These are phyloP conservation scores for Metschnikowia gelsemii DNA, from an alignment of 805 yeast species.

Conservation along the genomic window DNA sequence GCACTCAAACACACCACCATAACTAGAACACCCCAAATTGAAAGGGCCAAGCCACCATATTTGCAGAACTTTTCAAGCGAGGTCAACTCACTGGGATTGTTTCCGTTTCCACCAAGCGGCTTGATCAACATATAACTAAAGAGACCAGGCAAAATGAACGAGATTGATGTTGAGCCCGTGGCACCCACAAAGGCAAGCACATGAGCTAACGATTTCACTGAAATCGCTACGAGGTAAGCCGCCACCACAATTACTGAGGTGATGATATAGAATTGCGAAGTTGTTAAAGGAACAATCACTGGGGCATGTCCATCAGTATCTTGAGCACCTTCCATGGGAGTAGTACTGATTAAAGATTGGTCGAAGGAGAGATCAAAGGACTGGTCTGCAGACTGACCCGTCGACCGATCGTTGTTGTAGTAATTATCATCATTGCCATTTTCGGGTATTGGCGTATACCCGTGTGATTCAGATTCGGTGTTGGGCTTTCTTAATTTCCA, in stretches of 20 bases:
- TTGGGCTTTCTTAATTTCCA: constrained; percentile 24
- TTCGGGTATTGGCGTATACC: constrained; percentile 26
- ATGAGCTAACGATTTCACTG: constrained; percentile 71
- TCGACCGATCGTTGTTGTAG: no score
- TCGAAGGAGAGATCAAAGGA: constrained; percentile 35
- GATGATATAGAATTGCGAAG: constrained; percentile 26
- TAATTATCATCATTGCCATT: no score
- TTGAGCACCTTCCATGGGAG: constrained; percentile 48
- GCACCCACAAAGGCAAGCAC: constrained; percentile 89
- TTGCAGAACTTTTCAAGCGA: constrained; percentile 36
- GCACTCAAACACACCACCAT: constrained; percentile 66
- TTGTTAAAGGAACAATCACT: constrained; percentile 36
- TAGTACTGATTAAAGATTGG: constrained; percentile 42
- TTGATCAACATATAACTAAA: constrained; percentile 76
- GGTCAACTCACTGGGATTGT: constrained; percentile 25
- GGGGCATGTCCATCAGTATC: constrained; percentile 48
- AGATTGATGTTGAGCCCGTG: constrained; percentile 88
- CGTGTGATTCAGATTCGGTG: constrained; percentile 18
- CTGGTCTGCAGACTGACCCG: constrained; percentile 12
- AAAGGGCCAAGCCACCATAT: constrained; percentile 52
- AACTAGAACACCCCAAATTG: constrained; percentile 67
- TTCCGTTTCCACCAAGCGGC: constrained; percentile 35
- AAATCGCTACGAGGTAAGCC: constrained; percentile 63
- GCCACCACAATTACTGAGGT: constrained; percentile 40
- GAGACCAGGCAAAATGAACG: constrained; percentile 86